Conservation (phyloP, 208 protist species). For the Trypanosoma avium region DNA sequence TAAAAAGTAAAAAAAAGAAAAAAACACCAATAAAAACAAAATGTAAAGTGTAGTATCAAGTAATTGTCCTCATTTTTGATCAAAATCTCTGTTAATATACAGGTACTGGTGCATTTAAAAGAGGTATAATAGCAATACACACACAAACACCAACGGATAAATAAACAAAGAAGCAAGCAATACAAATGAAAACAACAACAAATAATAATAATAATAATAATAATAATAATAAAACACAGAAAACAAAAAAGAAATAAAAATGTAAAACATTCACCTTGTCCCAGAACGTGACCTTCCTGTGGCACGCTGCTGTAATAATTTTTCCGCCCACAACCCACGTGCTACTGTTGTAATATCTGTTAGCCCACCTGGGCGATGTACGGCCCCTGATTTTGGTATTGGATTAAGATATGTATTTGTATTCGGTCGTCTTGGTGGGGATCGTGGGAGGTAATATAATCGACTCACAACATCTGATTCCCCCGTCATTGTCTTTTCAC, state of each 20-base stretch:
- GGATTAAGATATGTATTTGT: constrained; percentile 6
- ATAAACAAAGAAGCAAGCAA: not conserved
- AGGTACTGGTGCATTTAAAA: too few relatives aligned
- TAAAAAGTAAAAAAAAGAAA: not conserved
- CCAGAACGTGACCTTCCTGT: not conserved
- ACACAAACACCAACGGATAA: too few relatives aligned
- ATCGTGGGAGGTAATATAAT: constrained; percentile 2
- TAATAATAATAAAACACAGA: not conserved
- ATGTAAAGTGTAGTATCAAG: too few relatives aligned
- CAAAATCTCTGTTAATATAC: too few relatives aligned
- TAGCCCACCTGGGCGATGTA: not conserved
- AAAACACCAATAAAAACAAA: constrained; percentile 7
- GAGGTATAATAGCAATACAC: too few relatives aligned
- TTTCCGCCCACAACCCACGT: constrained; percentile 65
- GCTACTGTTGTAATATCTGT: constrained; percentile 36
- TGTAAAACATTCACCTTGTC: too few relatives aligned
- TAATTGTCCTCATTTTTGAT: too few relatives aligned
- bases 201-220: not conserved
- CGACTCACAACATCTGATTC: not conserved
- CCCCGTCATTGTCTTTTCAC: not conserved
- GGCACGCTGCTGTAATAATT: constrained; percentile 43
- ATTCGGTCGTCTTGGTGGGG: not conserved
- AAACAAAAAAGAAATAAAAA: constrained; percentile 5
- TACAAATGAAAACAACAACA: not conserved
- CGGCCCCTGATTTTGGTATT: constrained; percentile 3